Base-by-base conservation (phyloP, 768 basidiomycete species). In the Royoungia palumana region DNA sequence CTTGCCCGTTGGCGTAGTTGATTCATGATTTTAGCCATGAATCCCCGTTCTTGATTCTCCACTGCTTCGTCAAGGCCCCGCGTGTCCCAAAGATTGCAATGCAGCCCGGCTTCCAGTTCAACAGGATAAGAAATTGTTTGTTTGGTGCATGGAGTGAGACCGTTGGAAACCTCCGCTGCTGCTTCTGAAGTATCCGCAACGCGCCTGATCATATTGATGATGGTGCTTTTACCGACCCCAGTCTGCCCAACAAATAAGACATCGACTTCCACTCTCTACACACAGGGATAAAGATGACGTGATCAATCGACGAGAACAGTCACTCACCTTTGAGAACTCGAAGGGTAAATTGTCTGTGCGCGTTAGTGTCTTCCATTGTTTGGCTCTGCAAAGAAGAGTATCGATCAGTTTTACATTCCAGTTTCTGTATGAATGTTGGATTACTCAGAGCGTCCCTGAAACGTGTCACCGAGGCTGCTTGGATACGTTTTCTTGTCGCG, bases 191-290 rank as follows among this genome's bases (percentile, higher is more conserved):
- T n/a, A n/a, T 64, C 62, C 32, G 1, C 17, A 17, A 35, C 8
- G 12, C 44, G 46, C 28, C 36, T 53, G 50, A 63, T 41, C 62
- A 63, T 65, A 20, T 63, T 63, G 41, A 60, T 51, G 22, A 63
- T 41, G 1, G 63, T 35, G 37, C 62, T 63, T 41, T 63, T 63
- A 6, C 62, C 62, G 32, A 59, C 50, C 2, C 62, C 62, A 28
- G 62, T 63, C 38, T 57, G 57, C 21, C 62, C 62, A 25, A 53
- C 63, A n/a, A 63, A 53, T 12, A 63, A 27, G 37, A 63, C 46
- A 16, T 63, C 54, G 37, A 50, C 41, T 42, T 51, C 45, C 22
- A 20, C 10, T 14, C 9, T 44, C 62, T 62, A 42, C 9, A 35
- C 30, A 6, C 11, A 36, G 19, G 19, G 28, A 46, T 5, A 21